Base-by-base conservation (phyloP, 129 eudicot genomes). In the Flaveria ramosissima region DNA sequence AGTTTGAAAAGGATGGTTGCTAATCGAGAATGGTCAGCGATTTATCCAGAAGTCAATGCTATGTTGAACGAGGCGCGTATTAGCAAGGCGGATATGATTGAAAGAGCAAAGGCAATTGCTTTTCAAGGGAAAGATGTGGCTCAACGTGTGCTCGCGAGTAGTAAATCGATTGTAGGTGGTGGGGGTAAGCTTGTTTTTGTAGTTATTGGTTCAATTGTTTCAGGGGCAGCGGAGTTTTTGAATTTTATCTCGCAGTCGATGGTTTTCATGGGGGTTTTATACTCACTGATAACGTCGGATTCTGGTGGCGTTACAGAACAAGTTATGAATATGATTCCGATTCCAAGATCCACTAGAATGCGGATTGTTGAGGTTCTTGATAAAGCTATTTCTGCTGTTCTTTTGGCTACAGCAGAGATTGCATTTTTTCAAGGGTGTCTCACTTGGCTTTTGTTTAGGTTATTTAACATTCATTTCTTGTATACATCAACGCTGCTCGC, bases 221-320 rank as follows among this genome's bases (percentile, higher is more conserved):
- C 94, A n/a, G 99, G 99, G 10, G 99, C 99, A 0, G 99, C 92
- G 0, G 97, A 82, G 11, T 42, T 95, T 27, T 75, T 95, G 79
- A 89, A 89, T 52, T 95, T 95, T 46, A 74, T 95, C 1, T 95
- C 97, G 7, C 97, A 95, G 59, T 83, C 87, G 0, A 89, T 91
- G 90, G 86, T 95, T 67, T 95, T 95, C 83, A 82, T 89, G 45
- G 89, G 97, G 99, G 96, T 95, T 78, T 82, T 91, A 72, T 95
- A 87, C 74, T 91, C 89, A 51, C 77, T 95, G 15, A 95, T 95
- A 76, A 95, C 99, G 17, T 89, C 97, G 0, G 88, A 95, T 19
- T 89, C 97, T 3, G 97, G 99, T 15, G 99, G 99, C 9, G 99
- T 89, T n/a, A 95, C 99, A 1, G 94, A 95, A 70, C 97, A 95